Percentiles rank a stretch among this genome's conserved stretches.
Evolutionary conservation across 305 asterid species (phyloP).

Genomic region (Solanum hybrid): DNA sequence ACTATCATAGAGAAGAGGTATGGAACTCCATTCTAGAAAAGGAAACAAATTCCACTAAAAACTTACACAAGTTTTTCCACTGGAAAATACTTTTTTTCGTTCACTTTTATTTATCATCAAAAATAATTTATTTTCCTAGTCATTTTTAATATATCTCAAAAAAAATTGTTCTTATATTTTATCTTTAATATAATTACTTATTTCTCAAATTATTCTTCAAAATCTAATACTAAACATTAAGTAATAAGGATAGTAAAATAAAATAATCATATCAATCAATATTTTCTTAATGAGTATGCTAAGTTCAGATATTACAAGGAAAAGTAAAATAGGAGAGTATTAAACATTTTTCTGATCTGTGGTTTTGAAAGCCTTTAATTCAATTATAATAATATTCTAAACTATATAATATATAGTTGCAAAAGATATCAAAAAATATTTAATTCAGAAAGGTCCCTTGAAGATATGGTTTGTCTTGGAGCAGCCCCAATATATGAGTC

Average conservation of each 20-base stretch:
- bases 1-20: neutral
- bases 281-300: neutral
- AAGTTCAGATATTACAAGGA: too few relatives aligned
- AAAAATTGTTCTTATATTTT: too few relatives aligned
- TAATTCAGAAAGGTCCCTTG: neutral
- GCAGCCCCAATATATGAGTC: neutral
- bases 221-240: too few relatives aligned
- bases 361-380: neutral
- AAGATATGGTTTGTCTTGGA: neutral
- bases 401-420: neutral
- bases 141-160: too few relatives aligned
- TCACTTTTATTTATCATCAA: too few relatives aligned
- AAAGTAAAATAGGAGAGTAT: neutral
- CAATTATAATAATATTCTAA: neutral
- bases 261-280: too few relatives aligned
- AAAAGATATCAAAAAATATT: neutral
- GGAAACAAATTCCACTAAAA: neutral
- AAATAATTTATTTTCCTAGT: too few relatives aligned
- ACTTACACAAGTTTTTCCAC: neutral
- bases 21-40: neutral
- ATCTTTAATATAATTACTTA: neutral
- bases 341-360: neutral
- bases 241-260: rapidly evolving
- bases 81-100: neutral
- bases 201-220: too few relatives aligned